These are phyloP conservation scores for Chytriomyces sp. DNA, from an alignment of 192 early-diverging fungal species.

Conservation along the genomic window DNA sequence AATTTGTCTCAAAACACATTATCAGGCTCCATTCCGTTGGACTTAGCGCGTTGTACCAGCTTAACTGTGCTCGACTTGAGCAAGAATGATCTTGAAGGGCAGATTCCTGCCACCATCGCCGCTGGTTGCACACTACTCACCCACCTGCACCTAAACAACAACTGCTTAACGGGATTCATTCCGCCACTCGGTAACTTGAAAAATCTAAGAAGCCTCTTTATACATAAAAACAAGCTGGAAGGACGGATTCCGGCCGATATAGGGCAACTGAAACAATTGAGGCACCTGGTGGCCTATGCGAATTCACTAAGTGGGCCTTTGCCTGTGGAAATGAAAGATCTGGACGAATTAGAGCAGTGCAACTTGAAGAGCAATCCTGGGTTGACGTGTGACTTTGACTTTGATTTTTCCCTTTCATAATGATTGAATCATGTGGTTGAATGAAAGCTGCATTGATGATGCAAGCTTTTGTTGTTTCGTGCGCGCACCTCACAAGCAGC, in stretches of 20 bases:
- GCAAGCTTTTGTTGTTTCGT: too few relatives aligned
- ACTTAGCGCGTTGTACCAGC: not conserved
- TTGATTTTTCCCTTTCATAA: not conserved
- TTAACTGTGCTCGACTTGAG: not conserved
- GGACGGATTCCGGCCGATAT: slow-evolving; percentile 10
- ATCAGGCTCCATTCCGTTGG: slow-evolving; percentile 1
- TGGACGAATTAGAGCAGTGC: not conserved
- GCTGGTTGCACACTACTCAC: not conserved
- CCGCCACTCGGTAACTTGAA: not conserved
- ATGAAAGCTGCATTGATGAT: too few relatives aligned
- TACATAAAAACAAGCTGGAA: not conserved
- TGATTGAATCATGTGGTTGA: too few relatives aligned
- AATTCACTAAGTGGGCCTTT: not conserved
- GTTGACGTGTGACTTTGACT: not conserved
- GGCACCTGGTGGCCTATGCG: not conserved
- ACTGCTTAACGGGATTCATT: not conserved
- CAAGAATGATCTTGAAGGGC: not conserved
- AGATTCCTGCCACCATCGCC: not conserved
- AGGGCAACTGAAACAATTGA: not conserved
- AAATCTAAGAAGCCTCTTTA: not conserved
- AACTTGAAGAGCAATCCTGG: not conserved
- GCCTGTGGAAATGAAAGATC: not conserved
- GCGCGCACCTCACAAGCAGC: too few relatives aligned
- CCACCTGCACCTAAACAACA: not conserved
- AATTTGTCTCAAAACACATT: not conserved